Base-by-base conservation (phyloP, 2,329 filamentous ascomycete species). In the Aspergillus uvarum region DNA sequence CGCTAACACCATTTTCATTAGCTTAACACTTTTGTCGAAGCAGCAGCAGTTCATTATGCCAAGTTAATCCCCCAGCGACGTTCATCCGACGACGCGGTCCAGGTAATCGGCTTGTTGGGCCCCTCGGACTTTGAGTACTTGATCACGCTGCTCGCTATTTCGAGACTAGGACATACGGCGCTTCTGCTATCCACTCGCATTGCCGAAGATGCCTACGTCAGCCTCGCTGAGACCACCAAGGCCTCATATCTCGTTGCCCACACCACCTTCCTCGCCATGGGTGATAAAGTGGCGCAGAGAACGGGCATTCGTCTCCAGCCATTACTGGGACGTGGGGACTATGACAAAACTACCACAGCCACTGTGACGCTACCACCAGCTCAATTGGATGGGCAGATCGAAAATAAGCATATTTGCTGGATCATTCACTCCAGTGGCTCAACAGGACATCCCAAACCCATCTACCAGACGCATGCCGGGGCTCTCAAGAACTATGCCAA, bases 381-480 rank as follows among this genome's bases (percentile, higher is more conserved):
- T 22, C 60, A 59, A 50, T 63, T 74, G 11, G 65, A 75, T 24
- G 59, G 64, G 4, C 22, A 50, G 5, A 63, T 64, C 6, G 71
- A 71, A 56, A 69, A 71, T 49, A 70, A 66, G 31, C 71, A 76
- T 66, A 71, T 76, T 56, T 72, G 67, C 3, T 77, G 72, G 75
- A 81, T 79, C 54, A 75, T 83, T n/a, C 80, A 83, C 64, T 81
- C 79, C 1, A 79, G 76, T 16, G 85, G 86, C 6, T 85, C 82
- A 0, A 87, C 87, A 0, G 85, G 86, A 0, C 75, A 87, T 0
- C 86, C 86, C 0, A 88, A 88, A 62, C 85, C 86, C 0, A 87
- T 89, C 53, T 85, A 80, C 59, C 81, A 85, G 55, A 84, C 81
- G 0, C 83, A 89, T 59, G 70, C 72, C 2, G 77, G 80, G 12